These are phyloP conservation scores for Evansstolkia leycettana DNA, from an alignment of 495 filamentous ascomycete genomes.

Conservation along the genomic window DNA sequence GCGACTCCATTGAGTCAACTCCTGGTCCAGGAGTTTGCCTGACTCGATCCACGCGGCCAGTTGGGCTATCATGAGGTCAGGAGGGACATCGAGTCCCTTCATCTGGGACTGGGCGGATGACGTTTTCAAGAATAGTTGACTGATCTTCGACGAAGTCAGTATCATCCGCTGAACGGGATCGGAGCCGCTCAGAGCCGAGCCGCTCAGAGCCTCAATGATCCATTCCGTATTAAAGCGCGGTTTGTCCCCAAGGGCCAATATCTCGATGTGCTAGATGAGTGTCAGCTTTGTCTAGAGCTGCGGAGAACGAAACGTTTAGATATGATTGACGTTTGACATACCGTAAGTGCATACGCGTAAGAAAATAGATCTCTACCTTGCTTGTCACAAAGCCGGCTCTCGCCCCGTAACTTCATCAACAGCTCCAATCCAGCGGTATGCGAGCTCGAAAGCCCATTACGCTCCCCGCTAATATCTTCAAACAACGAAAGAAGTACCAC, in stretches of 20 bases:
- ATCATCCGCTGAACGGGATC: slow-evolving; percentile 29
- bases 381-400: slow-evolving; percentile 16
- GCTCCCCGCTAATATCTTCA: slow-evolving; percentile 28
- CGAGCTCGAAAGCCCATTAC: slow-evolving; percentile 28
- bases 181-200: slow-evolving; percentile 13
- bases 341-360: slow-evolving; percentile 31
- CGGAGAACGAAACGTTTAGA: background rate
- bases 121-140: slow-evolving; percentile 17
- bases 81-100: background rate
- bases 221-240: slow-evolving; percentile 22
- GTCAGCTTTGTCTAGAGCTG: too few relatives aligned
- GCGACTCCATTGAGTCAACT: slow-evolving; percentile 24
- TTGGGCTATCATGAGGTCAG: background rate
- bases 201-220: slow-evolving; percentile 16
- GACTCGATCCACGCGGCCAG: slow-evolving; percentile 14
- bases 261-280: slow-evolving; percentile 22
- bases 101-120: slow-evolving; percentile 4
- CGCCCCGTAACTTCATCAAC: slow-evolving; percentile 25
- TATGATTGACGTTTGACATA: slow-evolving; percentile 7
- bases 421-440: slow-evolving; percentile 31
- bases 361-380: slow-evolving; percentile 29
- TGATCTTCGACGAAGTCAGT: slow-evolving; percentile 19
- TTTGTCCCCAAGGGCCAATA: slow-evolving; percentile 23
- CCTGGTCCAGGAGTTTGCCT: slow-evolving; percentile 15
- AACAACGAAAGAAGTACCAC: slow-evolving; percentile 28